A percentile compares a stretch with the other conserved stretches of the same genome.
These are phyloP conservation scores for Solanum piurae DNA, from an alignment of 257 asterid species.

Conservation along the genomic window DNA sequence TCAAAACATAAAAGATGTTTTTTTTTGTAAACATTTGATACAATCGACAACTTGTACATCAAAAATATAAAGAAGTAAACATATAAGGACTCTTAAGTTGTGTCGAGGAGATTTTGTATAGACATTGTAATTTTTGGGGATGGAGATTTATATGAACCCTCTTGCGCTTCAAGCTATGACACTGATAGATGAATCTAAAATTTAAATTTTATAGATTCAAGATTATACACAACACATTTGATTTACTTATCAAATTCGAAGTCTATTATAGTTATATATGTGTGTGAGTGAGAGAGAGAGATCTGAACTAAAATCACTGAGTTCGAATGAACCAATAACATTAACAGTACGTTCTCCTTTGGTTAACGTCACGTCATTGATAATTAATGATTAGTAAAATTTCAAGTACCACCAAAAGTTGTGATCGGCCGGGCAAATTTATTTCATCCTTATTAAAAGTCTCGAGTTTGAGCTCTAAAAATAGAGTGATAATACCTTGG, in stretches of 20 bases:
- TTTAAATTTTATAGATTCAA: background rate
- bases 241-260: background rate
- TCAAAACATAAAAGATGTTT: background rate
- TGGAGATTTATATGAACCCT: background rate
- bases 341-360: background rate
- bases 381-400: background rate
- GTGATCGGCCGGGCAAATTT: background rate
- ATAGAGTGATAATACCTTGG: conserved; percentile 21
- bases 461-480: background rate
- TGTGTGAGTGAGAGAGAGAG: no score
- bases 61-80: background rate
- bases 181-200: background rate
- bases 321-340: background rate
- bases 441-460: background rate
- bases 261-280: background rate
- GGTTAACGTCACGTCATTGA: background rate
- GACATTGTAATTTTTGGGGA: background rate
- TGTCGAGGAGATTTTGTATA: background rate
- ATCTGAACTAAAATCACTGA: background rate
- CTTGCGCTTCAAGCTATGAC: background rate
- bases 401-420: background rate
- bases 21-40: no score
- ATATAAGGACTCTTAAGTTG: background rate
- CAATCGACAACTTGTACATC: background rate
- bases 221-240: background rate